A percentile compares a stretch with the other conserved stretches of the same genome.
phyloP scores from a whole-genome alignment of 1,139 yeast genomes.

The Geotrichum citri-aurantii region DNA sequence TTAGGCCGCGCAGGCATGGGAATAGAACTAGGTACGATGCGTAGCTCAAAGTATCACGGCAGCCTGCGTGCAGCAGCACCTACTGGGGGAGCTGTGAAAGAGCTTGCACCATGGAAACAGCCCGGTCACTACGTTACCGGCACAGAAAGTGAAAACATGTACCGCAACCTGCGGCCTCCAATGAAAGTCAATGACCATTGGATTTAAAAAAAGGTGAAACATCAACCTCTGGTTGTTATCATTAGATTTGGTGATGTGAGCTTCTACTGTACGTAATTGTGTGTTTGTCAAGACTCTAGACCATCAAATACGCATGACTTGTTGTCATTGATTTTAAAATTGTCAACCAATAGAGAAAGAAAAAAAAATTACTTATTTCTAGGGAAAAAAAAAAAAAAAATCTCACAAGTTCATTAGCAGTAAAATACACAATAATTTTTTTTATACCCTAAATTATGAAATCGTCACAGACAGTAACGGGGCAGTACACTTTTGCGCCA shows the following conservation, averaged over 20 bases:
- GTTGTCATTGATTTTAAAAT: background rate
- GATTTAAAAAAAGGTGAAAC: background rate
- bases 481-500: background rate
- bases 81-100: background rate
- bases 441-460: background rate
- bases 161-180: constrained; percentile 10
- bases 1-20: background rate
- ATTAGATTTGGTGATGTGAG: too few species aligned
- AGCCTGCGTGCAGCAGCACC: background rate
- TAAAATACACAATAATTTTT: too few species aligned
- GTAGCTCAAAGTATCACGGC: background rate
- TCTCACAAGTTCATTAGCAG: too few species aligned
- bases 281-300: too few species aligned
- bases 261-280: background rate
- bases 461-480: background rate
- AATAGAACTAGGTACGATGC: background rate
- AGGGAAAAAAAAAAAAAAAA: background rate
- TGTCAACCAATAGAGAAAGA: background rate
- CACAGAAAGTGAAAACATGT: background rate
- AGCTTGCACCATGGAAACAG: background rate
- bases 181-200: background rate
- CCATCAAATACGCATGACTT: background rate
- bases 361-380: background rate
- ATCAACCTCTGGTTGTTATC: too few species aligned
- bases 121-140: background rate